Percentiles rank a stretch among this genome's conserved stretches.
Evolutionary conservation across 164 flowering plant genomes (phyloP).

Genomic region (Santalum album): DNA sequence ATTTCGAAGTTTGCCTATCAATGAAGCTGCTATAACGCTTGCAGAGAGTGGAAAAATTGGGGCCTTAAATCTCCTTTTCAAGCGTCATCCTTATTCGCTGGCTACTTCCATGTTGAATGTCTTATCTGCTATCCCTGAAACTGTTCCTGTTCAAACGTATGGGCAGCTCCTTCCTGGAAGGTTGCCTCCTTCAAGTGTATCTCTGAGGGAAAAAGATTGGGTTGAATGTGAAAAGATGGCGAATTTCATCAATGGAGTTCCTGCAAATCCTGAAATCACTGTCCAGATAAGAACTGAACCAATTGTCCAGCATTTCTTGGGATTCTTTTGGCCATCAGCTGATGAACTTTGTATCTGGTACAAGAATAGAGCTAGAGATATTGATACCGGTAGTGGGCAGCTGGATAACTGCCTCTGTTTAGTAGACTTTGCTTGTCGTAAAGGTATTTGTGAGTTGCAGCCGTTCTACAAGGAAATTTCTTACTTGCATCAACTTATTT

Average conservation of each 20-base stretch:
- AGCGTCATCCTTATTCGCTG: constrained; percentile 93
- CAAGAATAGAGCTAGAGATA: constrained; percentile 68
- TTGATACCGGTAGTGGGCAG: constrained; percentile 80
- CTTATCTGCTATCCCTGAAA: constrained; percentile 88
- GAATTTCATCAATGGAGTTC: constrained; percentile 25
- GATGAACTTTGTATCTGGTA: constrained; percentile 70
- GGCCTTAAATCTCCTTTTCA: constrained; percentile 86
- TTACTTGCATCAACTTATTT: constrained; percentile 68
- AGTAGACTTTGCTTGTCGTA: constrained; percentile 68
- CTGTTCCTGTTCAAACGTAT: constrained; percentile 76
- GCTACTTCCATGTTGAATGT: constrained; percentile 57
- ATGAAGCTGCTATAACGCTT: constrained; percentile 62
- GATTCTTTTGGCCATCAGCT: constrained; percentile 69
- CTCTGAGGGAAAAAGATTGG: constrained; percentile 86
- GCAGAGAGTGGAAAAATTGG: constrained; percentile 96
- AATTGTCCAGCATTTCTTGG: constrained; percentile 42
- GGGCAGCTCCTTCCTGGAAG: constrained; percentile 90
- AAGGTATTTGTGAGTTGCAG: constrained; percentile 67
- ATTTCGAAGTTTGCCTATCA: constrained; percentile 59
- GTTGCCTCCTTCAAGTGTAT: constrained; percentile 55
- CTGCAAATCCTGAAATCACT: constrained; percentile 19
- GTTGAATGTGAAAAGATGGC: constrained; percentile 78
- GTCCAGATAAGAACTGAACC: constrained; percentile 60
- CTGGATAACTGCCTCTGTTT: constrained; percentile 72
- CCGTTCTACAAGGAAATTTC: constrained; percentile 51